Conservation (phyloP, 2,329 filamentous ascomycete genomes). For the Arthroderma uncinatum region DNA sequence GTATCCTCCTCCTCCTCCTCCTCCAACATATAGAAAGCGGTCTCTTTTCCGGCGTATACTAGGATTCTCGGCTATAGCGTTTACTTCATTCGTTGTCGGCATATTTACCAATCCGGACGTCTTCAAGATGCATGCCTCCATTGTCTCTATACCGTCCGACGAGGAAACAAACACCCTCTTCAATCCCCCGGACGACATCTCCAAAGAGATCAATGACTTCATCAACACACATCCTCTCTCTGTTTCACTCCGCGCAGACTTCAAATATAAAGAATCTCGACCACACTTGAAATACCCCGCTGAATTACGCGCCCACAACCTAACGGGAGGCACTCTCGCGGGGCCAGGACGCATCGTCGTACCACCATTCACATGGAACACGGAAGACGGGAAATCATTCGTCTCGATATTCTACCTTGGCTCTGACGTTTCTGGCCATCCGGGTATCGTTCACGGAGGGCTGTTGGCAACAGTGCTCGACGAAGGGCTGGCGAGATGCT, state of each 20-base stretch:
- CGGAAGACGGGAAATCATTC: constrained; percentile 57
- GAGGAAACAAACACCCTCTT: constrained; percentile 62
- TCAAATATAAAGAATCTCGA: constrained; percentile 61
- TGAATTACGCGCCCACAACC: constrained; percentile 56
- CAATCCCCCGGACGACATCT: constrained; percentile 43
- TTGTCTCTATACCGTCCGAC: constrained; percentile 47
- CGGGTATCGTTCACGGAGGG: constrained; percentile 61
- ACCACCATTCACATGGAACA: constrained; percentile 66
- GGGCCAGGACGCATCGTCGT: constrained; percentile 67
- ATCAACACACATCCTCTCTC: constrained; percentile 69
- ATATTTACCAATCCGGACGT: constrained; percentile 20
- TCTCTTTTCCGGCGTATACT: constrained; percentile 27
- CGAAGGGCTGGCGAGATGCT: constrained; percentile 55
- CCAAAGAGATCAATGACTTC: constrained; percentile 54
- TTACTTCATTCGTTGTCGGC: constrained; percentile 26
- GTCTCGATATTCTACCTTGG: constrained; percentile 58
- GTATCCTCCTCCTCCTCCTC: not conserved
- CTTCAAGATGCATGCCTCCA: constrained; percentile 25
- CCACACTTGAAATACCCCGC: constrained; percentile 79
- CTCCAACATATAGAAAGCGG: constrained; percentile 16
- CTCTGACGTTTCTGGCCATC: constrained; percentile 54
- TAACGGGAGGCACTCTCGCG: constrained; percentile 70
- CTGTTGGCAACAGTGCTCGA: constrained; percentile 57
- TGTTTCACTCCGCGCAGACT: constrained; percentile 53
- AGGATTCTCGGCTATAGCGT: constrained; percentile 28